These are phyloP conservation scores for Pulveroboletus sp. DNA, from an alignment of 768 basidiomycete genomes.

Conservation along the genomic window DNA sequence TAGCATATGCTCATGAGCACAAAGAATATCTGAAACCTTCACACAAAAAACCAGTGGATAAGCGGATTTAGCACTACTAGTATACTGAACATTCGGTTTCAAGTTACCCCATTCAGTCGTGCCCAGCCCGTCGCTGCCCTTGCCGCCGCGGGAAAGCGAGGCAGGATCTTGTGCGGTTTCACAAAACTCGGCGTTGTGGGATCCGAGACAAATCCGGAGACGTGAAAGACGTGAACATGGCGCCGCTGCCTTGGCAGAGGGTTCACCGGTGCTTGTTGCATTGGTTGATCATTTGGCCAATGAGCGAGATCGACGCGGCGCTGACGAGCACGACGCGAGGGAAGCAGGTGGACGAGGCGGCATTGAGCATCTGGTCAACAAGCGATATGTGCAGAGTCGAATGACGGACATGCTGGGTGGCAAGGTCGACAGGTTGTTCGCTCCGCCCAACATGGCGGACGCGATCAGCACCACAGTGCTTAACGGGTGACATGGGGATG, in stretches of 20 bases:
- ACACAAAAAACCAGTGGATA: too few species aligned
- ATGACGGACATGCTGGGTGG: constrained; percentile 78
- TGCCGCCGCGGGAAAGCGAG: constrained; percentile 33
- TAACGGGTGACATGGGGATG: constrained; percentile 83
- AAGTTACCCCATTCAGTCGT: too few species aligned
- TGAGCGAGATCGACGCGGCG: constrained; percentile 70
- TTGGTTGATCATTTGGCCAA: constrained; percentile 89
- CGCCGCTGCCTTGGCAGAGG: constrained; percentile 77
- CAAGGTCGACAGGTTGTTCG: constrained; percentile 77
- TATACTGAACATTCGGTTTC: too few species aligned
- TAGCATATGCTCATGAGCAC: too few species aligned
- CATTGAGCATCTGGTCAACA: constrained; percentile 86
- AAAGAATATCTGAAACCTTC: too few species aligned
- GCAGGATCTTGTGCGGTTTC: constrained; percentile 45
- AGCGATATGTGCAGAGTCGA: constrained; percentile 79
- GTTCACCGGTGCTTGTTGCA: constrained; percentile 74
- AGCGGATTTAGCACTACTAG: too few species aligned
- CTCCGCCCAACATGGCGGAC: constrained; percentile 90
- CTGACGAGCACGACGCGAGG: constrained; percentile 81
- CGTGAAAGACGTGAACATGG: too few species aligned
- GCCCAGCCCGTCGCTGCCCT: too few species aligned
- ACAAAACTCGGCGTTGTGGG: constrained; percentile 42
- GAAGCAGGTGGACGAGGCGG: constrained; percentile 85
- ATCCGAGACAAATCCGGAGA: constrained; percentile 42
- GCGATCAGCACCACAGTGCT: constrained; percentile 87